Base-by-base conservation (phyloP, 2,329 filamentous ascomycete species). In the Trichoderma pleuroti region DNA sequence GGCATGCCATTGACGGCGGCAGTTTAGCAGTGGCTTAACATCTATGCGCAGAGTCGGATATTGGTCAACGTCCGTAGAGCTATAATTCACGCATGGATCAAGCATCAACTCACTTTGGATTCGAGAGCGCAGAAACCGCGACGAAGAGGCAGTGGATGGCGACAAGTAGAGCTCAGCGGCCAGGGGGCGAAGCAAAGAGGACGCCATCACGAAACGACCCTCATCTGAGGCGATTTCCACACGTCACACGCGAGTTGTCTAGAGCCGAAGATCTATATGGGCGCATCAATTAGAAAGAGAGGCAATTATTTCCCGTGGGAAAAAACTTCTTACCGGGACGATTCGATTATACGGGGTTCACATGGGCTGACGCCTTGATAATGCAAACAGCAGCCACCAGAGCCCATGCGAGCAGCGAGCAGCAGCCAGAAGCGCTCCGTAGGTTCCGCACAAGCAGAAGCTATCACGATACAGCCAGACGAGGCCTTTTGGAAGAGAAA, bases 1-100 rank as follows among this genome's bases (percentile, higher is more conserved):
- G 73, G 77, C 80, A 72, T 83, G 80, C 82, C 82, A 84, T 73
- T 81, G 78, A 66, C 79, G 79, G 52, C 77, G 77, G 39, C 74
- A 72, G 34, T 74, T 71, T 32, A 76, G 66, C 54, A 75, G 70
- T 7, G 72, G 68, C 57, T 63, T 72, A 56, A 70, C 73, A 72
- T 75, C 76, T 77, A 57, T 11, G 57, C 24, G 46, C 39, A 34
- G 8, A 32, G 46, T 62, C 32, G 42, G 14, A 16, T 4, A 1
- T 21, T 21, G 16, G 7, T 26, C n/a, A 5, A 14, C 1, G 0
- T 32, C 1, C 2, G 32, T 12, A 46, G 12, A 36, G 28, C 10
- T 14, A 18, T 42, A 61, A 61, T 68, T 61, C 28, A 26, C 56
- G 56, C 66, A 61, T 60, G 16, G 39, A 10, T 5, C 4, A 42